phyloP scores from a whole-genome alignment of 768 basidiomycete genomes.

The Phallus indusiatus region DNA sequence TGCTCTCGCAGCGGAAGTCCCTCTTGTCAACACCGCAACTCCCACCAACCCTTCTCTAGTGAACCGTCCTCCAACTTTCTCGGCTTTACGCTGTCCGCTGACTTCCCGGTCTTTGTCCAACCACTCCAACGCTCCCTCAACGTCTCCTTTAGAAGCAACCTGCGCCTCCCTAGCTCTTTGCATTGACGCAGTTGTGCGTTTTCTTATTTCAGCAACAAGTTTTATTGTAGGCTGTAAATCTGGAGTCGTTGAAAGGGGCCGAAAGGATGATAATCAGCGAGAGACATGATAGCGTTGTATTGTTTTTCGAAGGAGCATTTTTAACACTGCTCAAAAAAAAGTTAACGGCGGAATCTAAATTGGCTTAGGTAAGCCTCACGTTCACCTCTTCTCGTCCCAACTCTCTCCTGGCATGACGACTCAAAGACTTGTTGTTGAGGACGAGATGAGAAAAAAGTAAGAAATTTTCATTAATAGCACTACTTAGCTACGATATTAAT shows the following conservation, averaged over 20 bases:
- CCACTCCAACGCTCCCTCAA: slow-evolving; percentile 71
- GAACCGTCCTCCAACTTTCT: slow-evolving; percentile 65
- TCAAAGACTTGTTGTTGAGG: no score
- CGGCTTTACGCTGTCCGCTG: slow-evolving; percentile 71
- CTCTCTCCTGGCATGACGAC: no score
- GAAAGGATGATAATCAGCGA: background rate
- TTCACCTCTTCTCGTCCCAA: no score
- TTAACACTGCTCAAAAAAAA: no score
- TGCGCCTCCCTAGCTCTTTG: slow-evolving; percentile 87
- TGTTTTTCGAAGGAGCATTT: background rate
- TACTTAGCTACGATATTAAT: no score
- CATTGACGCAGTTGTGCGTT: slow-evolving; percentile 72
- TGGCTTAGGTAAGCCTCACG: background rate
- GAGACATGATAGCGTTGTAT: background rate
- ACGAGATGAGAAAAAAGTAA: no score
- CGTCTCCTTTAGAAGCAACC: slow-evolving; percentile 57
- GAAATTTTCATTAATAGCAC: no score
- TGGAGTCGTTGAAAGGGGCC: slow-evolving; percentile 31
- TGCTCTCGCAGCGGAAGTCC: slow-evolving; percentile 30
- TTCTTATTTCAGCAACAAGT: slow-evolving; percentile 80
- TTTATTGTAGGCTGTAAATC: slow-evolving; percentile 53
- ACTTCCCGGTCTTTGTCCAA: slow-evolving; percentile 62
- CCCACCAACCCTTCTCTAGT: slow-evolving; percentile 76
- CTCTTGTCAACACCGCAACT: slow-evolving; percentile 62
- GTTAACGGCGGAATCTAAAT: background rate